A percentile compares a stretch with the other conserved stretches of the same genome.
phyloP scores from a whole-genome alignment of 352 stramenopile genomes.

The Pythium periplocum region DNA sequence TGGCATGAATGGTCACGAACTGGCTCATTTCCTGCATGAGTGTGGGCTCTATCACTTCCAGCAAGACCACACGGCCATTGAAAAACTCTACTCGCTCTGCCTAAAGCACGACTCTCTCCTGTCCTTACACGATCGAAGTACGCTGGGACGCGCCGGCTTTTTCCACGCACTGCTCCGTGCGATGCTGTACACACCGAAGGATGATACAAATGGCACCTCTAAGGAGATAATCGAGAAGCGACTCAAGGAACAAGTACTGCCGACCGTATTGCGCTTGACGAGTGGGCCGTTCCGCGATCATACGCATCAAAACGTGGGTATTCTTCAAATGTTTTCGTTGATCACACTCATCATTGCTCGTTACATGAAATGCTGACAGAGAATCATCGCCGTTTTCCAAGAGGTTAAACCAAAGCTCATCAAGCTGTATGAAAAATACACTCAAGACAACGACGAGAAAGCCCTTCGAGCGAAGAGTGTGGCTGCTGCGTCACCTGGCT shows the following conservation, averaged over 20 bases:
- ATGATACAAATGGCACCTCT: slow-evolving; percentile 4
- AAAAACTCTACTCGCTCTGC: slow-evolving; percentile 37
- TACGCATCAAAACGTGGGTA: slow-evolving; percentile 64
- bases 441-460: slow-evolving; percentile 25
- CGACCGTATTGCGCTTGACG: slow-evolving; percentile 52
- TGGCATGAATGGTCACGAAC: slow-evolving; percentile 60
- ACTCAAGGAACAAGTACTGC: slow-evolving; percentile 38
- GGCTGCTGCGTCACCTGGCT: slow-evolving; percentile 10
- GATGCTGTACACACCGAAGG: slow-evolving; percentile 28
- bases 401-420: slow-evolving; percentile 69
- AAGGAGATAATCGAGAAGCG: slow-evolving; percentile 36
- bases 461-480: slow-evolving; percentile 10
- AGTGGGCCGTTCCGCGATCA: slow-evolving; percentile 67
- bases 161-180: slow-evolving; percentile 55
- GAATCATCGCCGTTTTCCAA: slow-evolving; percentile 61
- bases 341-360: too few relatives aligned
- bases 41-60: slow-evolving; percentile 39
- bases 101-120: slow-evolving; percentile 32
- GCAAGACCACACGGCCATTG: slow-evolving; percentile 23
- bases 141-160: slow-evolving; percentile 63
- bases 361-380: slow-evolving; percentile 20
- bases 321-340: neutral
- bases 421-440: slow-evolving; percentile 69
- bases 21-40: slow-evolving; percentile 77
- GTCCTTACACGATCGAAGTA: slow-evolving; percentile 46